Base-by-base conservation (phyloP, 1,139 yeast species). In the Magnusiomyces sp. region DNA sequence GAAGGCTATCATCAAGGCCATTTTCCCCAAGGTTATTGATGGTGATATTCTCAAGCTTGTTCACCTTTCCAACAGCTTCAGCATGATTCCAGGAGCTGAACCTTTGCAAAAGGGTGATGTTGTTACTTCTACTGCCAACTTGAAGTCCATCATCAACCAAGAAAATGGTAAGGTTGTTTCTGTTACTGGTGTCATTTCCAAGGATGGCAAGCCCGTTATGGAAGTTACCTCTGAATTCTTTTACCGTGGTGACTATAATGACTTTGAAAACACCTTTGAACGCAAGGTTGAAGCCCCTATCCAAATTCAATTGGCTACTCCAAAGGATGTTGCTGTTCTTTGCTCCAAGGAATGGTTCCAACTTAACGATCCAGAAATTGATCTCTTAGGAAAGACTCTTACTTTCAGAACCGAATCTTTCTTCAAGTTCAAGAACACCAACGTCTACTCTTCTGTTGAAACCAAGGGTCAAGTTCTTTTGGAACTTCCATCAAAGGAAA, bases 281-380 rank as follows among this genome's bases (percentile, higher is more conserved):
- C 86, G 86, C 71, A 80, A 79, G 57, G 75, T 80, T 54, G 98
- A 92, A 72, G 81, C 90, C 55, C 95, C 97, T 53, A 85, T 83
- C 64, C 85, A 90, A 72, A 75, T 92, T 55, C 69, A 77, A 41
- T 74, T 92, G 65, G 75, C 76, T 56, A 71, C 90, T 48, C 75
- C 88, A 48, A 90, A 88, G 75, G 98, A 92, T 63, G 83, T 90
- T 61, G 97, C 98, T 51, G 88, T 92, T 53, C 77, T 92, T 69
- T 81, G 81, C 64, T 88, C 97, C 23, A 92, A 94, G 76, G 97
- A 92, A 71, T 92, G 99, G 98, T 90, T 94, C 81, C 90, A 87
- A 65, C 75, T 84, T 63, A 76, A 76, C 53, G 86, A 83, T 59
- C 70, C 76, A 54, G 81, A 79, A 46, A 70, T 81, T 57, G 92